A percentile compares a stretch with the other conserved stretches of the same genome.
These are phyloP conservation scores for Gnomoniopsis smithogilvyi DNA, from an alignment of 2,329 filamentous ascomycete genomes.

Conservation along the genomic window DNA sequence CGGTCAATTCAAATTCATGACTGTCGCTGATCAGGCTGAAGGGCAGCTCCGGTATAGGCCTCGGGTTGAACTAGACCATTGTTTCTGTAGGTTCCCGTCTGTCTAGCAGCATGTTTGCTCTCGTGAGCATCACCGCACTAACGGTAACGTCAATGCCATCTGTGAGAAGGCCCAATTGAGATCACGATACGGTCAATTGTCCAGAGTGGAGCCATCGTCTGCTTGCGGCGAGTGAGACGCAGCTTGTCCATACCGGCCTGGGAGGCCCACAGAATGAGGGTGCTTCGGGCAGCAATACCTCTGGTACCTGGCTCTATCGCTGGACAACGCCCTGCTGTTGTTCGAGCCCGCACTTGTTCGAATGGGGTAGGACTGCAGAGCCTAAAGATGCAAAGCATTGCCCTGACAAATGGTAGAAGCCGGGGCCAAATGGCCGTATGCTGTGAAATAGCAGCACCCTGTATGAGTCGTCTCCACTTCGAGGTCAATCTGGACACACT, in stretches of 20 bases:
- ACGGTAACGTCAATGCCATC: neutral
- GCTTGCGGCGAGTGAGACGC: neutral
- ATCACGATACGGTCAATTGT: neutral
- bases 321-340: constrained; percentile 24
- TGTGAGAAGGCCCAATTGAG: neutral
- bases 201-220: neutral
- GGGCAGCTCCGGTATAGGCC: neutral
- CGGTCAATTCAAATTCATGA: neutral
- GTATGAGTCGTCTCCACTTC: constrained; percentile 2
- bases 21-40: constrained; percentile 2
- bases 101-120: neutral
- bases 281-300: constrained; percentile 42
- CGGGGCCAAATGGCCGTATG: constrained; percentile 24
- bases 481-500: constrained; percentile 23
- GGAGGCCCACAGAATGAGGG: constrained; percentile 9
- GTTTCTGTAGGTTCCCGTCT: neutral
- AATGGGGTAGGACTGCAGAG: constrained; percentile 24
- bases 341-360: constrained; percentile 24
- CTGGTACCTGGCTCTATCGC: constrained; percentile 28
- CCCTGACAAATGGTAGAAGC: constrained; percentile 3
- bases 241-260: constrained; percentile 31
- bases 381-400: constrained; percentile 25
- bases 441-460: constrained; percentile 24
- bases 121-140: neutral
- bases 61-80: neutral